Conservation (phyloP, 176 grass and related monocot genomes). For the Miscanthus lutarioriparius region DNA sequence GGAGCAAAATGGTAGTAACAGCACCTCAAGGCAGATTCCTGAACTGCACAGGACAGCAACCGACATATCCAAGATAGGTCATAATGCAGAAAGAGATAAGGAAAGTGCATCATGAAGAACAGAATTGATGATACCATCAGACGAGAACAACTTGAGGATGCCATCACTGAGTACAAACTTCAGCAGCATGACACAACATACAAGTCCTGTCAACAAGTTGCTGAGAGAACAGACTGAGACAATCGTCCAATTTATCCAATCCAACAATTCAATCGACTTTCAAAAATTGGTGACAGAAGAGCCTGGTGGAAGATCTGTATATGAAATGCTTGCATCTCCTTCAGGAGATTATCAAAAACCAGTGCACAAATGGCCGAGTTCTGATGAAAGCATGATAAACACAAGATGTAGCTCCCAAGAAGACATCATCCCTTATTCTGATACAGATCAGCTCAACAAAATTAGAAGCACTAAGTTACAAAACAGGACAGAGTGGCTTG, state of each 20-base stretch:
- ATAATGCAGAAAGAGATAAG: background rate
- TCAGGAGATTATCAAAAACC: background rate
- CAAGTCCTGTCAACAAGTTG: slow-evolving; percentile 9
- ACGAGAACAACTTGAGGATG: background rate
- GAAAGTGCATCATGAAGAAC: background rate
- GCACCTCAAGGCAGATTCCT: slow-evolving; percentile 12
- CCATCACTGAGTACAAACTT: slow-evolving; percentile 9
- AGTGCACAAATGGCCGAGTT: background rate
- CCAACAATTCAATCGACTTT: slow-evolving; percentile 10
- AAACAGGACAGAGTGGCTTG: background rate
- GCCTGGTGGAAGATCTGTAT: slow-evolving; percentile 1
- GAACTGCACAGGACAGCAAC: background rate
- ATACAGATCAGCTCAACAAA: background rate
- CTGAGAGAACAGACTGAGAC: background rate
- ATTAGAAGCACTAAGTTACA: background rate
- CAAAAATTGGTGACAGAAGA: slow-evolving; percentile 5
- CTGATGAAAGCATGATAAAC: slow-evolving; percentile 13
- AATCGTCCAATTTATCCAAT: background rate
- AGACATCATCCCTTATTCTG: background rate
- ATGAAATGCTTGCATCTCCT: slow-evolving; percentile 7
- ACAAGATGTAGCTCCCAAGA: background rate
- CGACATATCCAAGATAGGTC: background rate
- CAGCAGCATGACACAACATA: background rate
- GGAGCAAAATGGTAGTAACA: background rate
- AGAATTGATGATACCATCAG: slow-evolving; percentile 17